Evolutionary conservation across 495 filamentous ascomycete genomes (phyloP), one percentile per base, ranked within the genome.

Genomic region (Lineolata rhizophorae): DNA sequence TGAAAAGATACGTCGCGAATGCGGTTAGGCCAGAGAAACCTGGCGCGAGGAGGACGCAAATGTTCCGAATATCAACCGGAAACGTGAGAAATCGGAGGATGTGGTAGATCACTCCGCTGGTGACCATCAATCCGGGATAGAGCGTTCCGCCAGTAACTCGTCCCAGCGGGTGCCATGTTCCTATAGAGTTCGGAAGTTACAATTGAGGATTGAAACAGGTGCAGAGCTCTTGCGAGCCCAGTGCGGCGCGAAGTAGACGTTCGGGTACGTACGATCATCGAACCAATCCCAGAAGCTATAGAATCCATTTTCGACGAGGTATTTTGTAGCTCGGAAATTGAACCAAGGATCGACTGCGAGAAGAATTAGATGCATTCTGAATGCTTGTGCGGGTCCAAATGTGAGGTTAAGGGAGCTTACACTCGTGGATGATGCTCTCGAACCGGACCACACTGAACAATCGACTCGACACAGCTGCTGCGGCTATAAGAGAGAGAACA

Each of bases 201-300:
- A 18, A 34, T 13, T n/a, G n/a, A n/a, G n/a, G n/a, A n/a, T n/a
- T n/a, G n/a, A n/a, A n/a, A n/a, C n/a, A n/a, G n/a, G n/a, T n/a
- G n/a, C n/a, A n/a, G n/a, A 17, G 24, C 38, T n/a, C n/a, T n/a
- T n/a, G 10, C 27, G n/a, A 28, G 32, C 13, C 3, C 14, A 18
- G 4, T 11, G 18, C 18, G 22, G 17, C 3, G 21, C 10, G 10
- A 36, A 24, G 18, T 28, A 29, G 18, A 11, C 5, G 13, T 27
- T 15, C 14, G 35, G 13, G 17, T 39, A 55, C 70, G 29, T 65
- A 78, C 87, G 74, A 63, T 99, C 90, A 59, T 99, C 90, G 49
- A 99, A 99, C 90, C 90, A 99, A 56, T 99, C 85, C 90, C 90
- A 99, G 51, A 99, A 99, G 52, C 75, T 80, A 53, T 93, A 90